Conservation (phyloP, 176 grass and related monocot species). For the Oryza glaberrima region DNA sequence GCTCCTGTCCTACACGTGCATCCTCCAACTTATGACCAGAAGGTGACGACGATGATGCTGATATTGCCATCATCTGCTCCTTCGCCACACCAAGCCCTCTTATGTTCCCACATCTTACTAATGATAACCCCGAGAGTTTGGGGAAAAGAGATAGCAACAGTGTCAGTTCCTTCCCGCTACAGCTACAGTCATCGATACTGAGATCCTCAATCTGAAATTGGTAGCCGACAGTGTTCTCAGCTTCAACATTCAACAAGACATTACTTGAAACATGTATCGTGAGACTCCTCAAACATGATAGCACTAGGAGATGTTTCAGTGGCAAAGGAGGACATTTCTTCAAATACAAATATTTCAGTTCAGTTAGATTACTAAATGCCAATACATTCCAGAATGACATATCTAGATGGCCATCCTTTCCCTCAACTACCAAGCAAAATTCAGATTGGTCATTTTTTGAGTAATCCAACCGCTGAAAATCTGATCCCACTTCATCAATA, state of each 20-base stretch:
- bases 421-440: accelerated
- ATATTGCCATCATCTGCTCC: background rate
- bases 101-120: background rate
- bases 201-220: background rate
- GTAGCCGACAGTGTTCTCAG: background rate
- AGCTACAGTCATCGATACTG: accelerated
- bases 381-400: background rate
- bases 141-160: background rate
- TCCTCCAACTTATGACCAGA: background rate
- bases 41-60: background rate
- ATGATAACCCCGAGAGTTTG: too few species aligned
- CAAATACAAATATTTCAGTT: accelerated
- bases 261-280: accelerated
- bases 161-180: background rate
- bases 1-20: too few species aligned
- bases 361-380: background rate
- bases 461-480: accelerated
- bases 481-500: background rate
- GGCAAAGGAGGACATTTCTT: background rate
- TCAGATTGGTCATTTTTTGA: accelerated
- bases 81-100: background rate
- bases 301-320: background rate
- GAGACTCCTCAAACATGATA: background rate
- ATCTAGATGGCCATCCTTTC: background rate
- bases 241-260: background rate